Evolutionary conservation across 2,329 filamentous ascomycete species (phyloP).

Genomic region (Plectosphaerella sp.): DNA sequence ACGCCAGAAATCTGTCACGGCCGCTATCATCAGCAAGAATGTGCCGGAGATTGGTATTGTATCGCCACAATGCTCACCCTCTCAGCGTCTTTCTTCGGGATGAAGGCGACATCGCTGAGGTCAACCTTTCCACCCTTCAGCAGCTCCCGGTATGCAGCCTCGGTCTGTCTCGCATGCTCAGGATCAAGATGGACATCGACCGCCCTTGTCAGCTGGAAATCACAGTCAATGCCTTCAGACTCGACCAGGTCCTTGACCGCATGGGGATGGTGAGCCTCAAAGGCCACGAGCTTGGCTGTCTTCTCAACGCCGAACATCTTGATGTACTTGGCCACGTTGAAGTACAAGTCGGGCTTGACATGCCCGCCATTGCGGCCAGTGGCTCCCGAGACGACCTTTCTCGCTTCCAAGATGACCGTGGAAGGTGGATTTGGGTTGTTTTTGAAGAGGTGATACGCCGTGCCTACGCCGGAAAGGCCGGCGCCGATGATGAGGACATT

Average conservation of each 20-base stretch:
- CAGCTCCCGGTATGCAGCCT: constrained; percentile 1
- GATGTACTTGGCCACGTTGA: constrained; percentile 12
- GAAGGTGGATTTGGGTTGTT: constrained; percentile 7
- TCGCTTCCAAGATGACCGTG: constrained; percentile 27
- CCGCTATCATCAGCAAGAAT: not conserved
- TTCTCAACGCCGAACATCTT: constrained; percentile 12
- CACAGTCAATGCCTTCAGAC: constrained; percentile 7
- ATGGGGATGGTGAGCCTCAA: constrained; percentile 14
- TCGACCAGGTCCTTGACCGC: constrained; percentile 5
- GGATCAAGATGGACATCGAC: constrained; percentile 18
- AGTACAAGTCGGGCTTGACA: constrained; percentile 14
- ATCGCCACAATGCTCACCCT: not conserved
- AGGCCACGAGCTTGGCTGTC: constrained; percentile 16
- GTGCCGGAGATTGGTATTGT: not conserved
- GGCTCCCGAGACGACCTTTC: constrained; percentile 29
- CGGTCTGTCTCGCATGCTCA: not conserved
- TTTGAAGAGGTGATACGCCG: constrained; percentile 34
- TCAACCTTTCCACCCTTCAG: constrained; percentile 1
- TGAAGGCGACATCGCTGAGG: not conserved
- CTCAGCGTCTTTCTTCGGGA: constrained; percentile 1
- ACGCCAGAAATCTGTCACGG: not conserved
- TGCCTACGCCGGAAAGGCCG: constrained; percentile 39
- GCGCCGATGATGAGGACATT: constrained; percentile 44
- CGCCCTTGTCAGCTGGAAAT: constrained; percentile 28
- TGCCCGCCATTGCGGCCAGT: constrained; percentile 29